phyloP scores from a whole-genome alignment of 2,329 filamentous ascomycete species.

The Pseudogymnoascus destructans region DNA sequence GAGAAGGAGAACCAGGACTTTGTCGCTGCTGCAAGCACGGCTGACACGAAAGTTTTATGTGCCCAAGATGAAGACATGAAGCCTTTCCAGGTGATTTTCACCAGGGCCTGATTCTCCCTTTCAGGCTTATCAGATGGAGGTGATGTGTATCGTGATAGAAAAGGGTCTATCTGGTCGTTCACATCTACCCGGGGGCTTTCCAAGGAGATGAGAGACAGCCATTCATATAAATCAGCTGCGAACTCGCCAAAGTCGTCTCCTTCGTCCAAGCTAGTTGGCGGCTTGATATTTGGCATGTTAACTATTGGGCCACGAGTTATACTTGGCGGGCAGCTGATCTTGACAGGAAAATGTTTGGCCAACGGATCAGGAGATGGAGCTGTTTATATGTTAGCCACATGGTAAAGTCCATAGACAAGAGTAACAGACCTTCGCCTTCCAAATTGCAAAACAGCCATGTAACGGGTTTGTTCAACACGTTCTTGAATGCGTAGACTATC shows the following conservation, averaged over 20 bases:
- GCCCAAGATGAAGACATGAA: slow-evolving; percentile 43
- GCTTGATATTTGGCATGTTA: slow-evolving; percentile 22
- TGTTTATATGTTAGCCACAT: slow-evolving; percentile 22
- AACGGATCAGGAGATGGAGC: slow-evolving; percentile 39
- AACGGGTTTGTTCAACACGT: slow-evolving; percentile 53
- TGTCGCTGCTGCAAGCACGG: slow-evolving; percentile 34
- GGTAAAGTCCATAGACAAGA: not conserved
- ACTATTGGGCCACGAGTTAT: slow-evolving; percentile 23
- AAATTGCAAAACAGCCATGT: slow-evolving; percentile 71
- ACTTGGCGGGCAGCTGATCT: slow-evolving; percentile 28
- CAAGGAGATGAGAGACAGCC: slow-evolving; percentile 55
- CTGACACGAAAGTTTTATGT: slow-evolving; percentile 33
- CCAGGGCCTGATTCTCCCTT: slow-evolving; percentile 29
- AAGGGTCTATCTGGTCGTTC: slow-evolving; percentile 50
- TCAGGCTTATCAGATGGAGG: slow-evolving; percentile 27
- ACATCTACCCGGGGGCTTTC: slow-evolving; percentile 48
- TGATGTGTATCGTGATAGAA: slow-evolving; percentile 53
- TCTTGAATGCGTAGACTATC: slow-evolving; percentile 63
- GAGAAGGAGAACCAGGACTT: slow-evolving; percentile 43
- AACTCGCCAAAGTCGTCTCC: slow-evolving; percentile 46
- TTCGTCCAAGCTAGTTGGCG: slow-evolving; percentile 26
- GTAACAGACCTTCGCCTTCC: slow-evolving; percentile 32
- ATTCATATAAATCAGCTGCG: slow-evolving; percentile 56
- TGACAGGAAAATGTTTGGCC: slow-evolving; percentile 31
- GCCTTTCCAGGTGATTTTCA: slow-evolving; percentile 45